Base-by-base conservation (phyloP, 2,329 filamentous ascomycete species). In the Mycocentrospora acerina region DNA sequence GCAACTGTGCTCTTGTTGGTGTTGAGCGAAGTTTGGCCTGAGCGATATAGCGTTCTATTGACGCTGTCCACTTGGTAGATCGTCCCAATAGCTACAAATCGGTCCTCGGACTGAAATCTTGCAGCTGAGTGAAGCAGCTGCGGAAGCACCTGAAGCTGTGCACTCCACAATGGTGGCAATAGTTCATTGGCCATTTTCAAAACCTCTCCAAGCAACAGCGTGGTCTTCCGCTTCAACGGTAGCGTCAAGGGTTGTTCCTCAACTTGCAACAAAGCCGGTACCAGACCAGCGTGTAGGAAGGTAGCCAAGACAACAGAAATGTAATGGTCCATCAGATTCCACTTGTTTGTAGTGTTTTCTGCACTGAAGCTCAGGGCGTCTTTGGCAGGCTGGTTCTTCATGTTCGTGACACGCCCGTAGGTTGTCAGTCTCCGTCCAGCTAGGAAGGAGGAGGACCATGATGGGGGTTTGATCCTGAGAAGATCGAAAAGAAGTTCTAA, bases 1-100 rank as follows among this genome's bases (percentile, higher is more conserved):
- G 37, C 39, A 6, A 44, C 36, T 22, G 36, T 57, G 13, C 54
- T 44, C 37, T 65, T 67, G 31, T 46, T 55, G 7, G 55, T 41
- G 62, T 69, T 48, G 35, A 49, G 65, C 58, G 57, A 55, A 14
- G 62, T 62, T n/a, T 72, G 71, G 5, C 81, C 80, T 32, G 88
- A 94, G 40, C 90, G 80, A 61, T 94, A 94, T 11, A 98, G 72
- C 0, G 90, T 97, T 47, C 89, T 82, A 65, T 91, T 98, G 51
- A 98, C 90, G 62, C 91, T 96, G 70, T 95, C 95, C 37, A 98
- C 95, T 63, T 97, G 93, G 59, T 97, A 98, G 10, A 98, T 88
- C 13, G 94, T 94, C 7, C 89, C 85, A 7, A 89, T 90, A 6
- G 91, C 89, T 40, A 86, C 76, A 53, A 90, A 90, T 37, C 88